These are phyloP conservation scores for Vitis riparia DNA, from an alignment of 164 flowering plant genomes.

Conservation along the genomic window DNA sequence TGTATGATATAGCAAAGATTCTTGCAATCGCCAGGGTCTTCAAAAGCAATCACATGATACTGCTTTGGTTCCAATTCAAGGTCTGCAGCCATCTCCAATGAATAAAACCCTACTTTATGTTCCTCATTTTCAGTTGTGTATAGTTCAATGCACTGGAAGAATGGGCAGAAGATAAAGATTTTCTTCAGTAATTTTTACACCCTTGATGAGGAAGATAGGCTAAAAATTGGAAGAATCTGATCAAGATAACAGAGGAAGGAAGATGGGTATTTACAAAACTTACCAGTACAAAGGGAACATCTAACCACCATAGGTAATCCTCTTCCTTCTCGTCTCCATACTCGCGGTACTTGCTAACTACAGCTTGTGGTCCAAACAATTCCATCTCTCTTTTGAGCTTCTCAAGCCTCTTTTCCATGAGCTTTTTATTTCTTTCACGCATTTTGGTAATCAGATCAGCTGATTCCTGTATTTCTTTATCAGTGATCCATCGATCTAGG, in stretches of 20 bases:
- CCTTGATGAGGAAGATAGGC: not conserved
- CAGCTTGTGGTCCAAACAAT: slow-evolving; percentile 90
- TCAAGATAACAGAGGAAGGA: not conserved
- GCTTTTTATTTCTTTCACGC: slow-evolving; percentile 51
- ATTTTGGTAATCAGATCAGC: slow-evolving; percentile 65
- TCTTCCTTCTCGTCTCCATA: slow-evolving; percentile 78
- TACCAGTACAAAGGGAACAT: slow-evolving; percentile 84
- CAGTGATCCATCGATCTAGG: slow-evolving; percentile 90
- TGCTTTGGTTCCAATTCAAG: slow-evolving; percentile 90
- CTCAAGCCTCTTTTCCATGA: slow-evolving; percentile 65
- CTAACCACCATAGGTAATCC: slow-evolving; percentile 96
- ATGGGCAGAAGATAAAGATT: slow-evolving; percentile 8
- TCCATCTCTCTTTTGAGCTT: slow-evolving; percentile 86
- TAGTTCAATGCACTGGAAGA: slow-evolving; percentile 77
- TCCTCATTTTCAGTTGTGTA: slow-evolving; percentile 60
- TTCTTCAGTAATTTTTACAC: not conserved
- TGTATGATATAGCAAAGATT: slow-evolving; percentile 80
- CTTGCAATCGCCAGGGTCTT: slow-evolving; percentile 76
- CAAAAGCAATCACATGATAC: slow-evolving; percentile 83
- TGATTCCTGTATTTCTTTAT: slow-evolving; percentile 76
- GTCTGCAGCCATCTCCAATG: slow-evolving; percentile 92
- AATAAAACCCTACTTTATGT: slow-evolving; percentile 70
- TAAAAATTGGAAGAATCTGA: not conserved
- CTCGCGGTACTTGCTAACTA: slow-evolving; percentile 84
- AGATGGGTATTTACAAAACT: slow-evolving; percentile 1